These are phyloP conservation scores for Westerdykella aurantiaca DNA, from an alignment of 2,329 filamentous ascomycete genomes.

Conservation along the genomic window DNA sequence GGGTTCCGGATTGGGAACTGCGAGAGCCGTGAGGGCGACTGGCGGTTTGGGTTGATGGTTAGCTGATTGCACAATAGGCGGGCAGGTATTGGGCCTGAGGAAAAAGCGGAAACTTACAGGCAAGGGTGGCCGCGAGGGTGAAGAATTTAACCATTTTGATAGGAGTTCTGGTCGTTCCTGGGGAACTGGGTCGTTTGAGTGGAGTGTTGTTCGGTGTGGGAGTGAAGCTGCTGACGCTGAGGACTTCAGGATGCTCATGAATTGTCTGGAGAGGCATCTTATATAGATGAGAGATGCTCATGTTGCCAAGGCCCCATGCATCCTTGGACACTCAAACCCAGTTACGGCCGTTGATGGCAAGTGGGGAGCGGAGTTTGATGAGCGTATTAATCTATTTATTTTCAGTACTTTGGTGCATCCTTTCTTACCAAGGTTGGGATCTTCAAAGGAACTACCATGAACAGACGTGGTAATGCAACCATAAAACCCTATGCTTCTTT, in stretches of 20 bases:
- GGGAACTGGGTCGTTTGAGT: not conserved
- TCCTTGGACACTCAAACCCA: not conserved
- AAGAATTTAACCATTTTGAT: slow-evolving; percentile 1
- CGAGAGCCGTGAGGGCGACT: slow-evolving; percentile 1
- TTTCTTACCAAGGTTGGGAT: too few species aligned
- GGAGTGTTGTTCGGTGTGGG: not conserved
- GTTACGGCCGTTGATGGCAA: not conserved
- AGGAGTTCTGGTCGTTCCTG: not conserved
- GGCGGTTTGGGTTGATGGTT: not conserved
- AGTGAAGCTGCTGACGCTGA: not conserved
- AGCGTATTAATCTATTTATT: not conserved
- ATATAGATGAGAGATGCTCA: too few species aligned
- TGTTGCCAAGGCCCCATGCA: not conserved
- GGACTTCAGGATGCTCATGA: too few species aligned
- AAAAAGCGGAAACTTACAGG: not conserved
- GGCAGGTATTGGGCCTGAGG: not conserved
- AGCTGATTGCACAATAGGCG: not conserved
- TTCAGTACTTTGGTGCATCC: too few species aligned
- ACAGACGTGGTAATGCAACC: too few species aligned
- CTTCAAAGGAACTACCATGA: too few species aligned
- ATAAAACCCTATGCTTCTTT: too few species aligned
- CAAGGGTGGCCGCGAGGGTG: not conserved
- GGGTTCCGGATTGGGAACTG: not conserved
- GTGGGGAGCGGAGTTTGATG: not conserved
- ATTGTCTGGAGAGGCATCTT: too few species aligned